Conservation (phyloP, 768 basidiomycete species). For the Tylopilus rubrobrunneus region DNA sequence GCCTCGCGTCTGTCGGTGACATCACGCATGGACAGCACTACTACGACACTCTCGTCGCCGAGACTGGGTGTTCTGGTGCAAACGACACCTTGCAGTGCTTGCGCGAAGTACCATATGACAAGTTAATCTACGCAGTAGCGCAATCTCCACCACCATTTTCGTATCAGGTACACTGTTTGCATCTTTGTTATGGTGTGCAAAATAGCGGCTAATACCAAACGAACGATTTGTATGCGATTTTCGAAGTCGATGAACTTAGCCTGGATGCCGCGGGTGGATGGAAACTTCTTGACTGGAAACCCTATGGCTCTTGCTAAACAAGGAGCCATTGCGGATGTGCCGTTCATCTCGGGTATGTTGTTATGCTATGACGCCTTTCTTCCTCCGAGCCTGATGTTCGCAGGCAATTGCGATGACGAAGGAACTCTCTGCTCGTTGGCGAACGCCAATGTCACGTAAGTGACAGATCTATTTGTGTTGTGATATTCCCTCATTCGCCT, state of each 20-base stretch:
- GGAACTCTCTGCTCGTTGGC: constrained; percentile 28
- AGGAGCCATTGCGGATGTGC: constrained; percentile 25
- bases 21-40: constrained; percentile 21
- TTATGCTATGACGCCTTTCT: neutral
- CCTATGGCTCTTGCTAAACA: constrained; percentile 30
- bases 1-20: constrained; percentile 23
- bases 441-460: neutral
- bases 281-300: constrained; percentile 31
- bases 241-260: constrained; percentile 26
- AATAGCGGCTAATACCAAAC: neutral
- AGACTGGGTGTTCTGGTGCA: constrained; percentile 28
- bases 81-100: constrained; percentile 33
- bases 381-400: neutral
- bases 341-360: constrained; percentile 5
- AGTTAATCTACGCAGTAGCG: too few species aligned
- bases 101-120: constrained; percentile 28
- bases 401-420: constrained; percentile 38
- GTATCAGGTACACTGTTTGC: neutral
- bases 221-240: constrained; percentile 20
- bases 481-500: too few species aligned
- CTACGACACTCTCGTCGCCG: constrained; percentile 29
- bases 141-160: too few species aligned
- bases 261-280: constrained; percentile 33
- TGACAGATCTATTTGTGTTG: too few species aligned
- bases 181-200: neutral